These are phyloP conservation scores for Geoglossum cookeanum DNA, from an alignment of 2,329 filamentous ascomycete species.

Conservation along the genomic window DNA sequence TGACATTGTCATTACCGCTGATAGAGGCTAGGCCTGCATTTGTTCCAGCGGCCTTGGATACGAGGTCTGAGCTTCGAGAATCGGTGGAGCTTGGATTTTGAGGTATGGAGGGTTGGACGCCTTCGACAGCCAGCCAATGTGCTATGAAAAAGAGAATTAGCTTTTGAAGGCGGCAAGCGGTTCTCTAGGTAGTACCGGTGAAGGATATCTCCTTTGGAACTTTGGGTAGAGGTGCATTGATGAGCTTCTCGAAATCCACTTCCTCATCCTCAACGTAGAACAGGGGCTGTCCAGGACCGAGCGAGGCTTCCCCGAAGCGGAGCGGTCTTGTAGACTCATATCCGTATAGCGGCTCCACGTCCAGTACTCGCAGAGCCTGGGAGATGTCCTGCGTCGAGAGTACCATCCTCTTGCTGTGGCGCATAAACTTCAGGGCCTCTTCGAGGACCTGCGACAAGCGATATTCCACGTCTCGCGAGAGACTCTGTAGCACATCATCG, in stretches of 20 bases:
- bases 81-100: slow-evolving; percentile 86
- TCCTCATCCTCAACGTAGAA: slow-evolving; percentile 98
- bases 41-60: slow-evolving; percentile 76
- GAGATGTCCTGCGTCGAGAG: slow-evolving; percentile 80
- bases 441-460: slow-evolving; percentile 84
- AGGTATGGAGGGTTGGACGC: slow-evolving; percentile 87
- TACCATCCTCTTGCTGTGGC: slow-evolving; percentile 67
- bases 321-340: slow-evolving; percentile 85
- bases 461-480: slow-evolving; percentile 90
- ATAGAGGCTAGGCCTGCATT: slow-evolving; percentile 71
- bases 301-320: slow-evolving; percentile 78
- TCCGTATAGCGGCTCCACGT: slow-evolving; percentile 88
- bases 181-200: slow-evolving; percentile 43
- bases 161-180: not conserved
- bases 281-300: slow-evolving; percentile 82
- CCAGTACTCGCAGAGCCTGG: slow-evolving; percentile 65
- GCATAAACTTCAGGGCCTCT: slow-evolving; percentile 92
- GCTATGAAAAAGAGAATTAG: slow-evolving; percentile 28
- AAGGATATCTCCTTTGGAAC: slow-evolving; percentile 85
- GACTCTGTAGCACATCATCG: slow-evolving; percentile 70
- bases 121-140: slow-evolving; percentile 95
- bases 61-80: slow-evolving; percentile 62
- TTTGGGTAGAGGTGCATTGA: slow-evolving; percentile 88
- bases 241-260: slow-evolving; percentile 95
- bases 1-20: slow-evolving; percentile 63